Conservation (phyloP, 2,329 filamentous ascomycete genomes). For the Microsporum audouinii region DNA sequence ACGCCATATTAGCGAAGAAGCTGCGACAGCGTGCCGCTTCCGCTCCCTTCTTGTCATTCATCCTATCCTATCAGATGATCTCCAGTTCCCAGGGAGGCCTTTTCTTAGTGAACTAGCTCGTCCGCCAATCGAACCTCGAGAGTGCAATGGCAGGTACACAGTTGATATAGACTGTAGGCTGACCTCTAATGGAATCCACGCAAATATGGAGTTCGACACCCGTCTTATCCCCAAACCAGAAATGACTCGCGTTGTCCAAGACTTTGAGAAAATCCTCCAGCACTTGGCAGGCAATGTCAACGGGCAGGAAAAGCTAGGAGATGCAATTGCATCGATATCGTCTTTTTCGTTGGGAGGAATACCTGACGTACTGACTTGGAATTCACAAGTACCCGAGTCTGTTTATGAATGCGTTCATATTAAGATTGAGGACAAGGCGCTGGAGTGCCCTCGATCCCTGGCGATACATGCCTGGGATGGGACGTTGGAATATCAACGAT, state of each 20-base stretch:
- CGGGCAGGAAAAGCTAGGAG: neutral
- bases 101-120: neutral
- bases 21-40: conserved; percentile 31
- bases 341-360: neutral
- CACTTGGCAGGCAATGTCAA: neutral
- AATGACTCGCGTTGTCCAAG: neutral
- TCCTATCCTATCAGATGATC: neutral
- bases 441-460: conserved; percentile 1
- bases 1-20: conserved; percentile 39
- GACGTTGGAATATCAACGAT: conserved; percentile 10
- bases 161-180: neutral
- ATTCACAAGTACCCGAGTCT: conserved; percentile 14
- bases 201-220: neutral
- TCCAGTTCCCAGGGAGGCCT: neutral
- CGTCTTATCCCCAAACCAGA: neutral
- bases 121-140: neutral
- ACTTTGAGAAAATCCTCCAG: neutral
- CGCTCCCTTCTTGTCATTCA: conserved; percentile 30
- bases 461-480: conserved; percentile 18
- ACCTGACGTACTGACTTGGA: conserved; percentile 12
- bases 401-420: neutral
- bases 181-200: neutral
- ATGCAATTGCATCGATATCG: conserved; percentile 5
- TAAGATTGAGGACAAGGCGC: neutral
- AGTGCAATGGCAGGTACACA: neutral